Base-by-base conservation (phyloP, 2,329 filamentous ascomycete genomes). In the Fusarium sp. region DNA sequence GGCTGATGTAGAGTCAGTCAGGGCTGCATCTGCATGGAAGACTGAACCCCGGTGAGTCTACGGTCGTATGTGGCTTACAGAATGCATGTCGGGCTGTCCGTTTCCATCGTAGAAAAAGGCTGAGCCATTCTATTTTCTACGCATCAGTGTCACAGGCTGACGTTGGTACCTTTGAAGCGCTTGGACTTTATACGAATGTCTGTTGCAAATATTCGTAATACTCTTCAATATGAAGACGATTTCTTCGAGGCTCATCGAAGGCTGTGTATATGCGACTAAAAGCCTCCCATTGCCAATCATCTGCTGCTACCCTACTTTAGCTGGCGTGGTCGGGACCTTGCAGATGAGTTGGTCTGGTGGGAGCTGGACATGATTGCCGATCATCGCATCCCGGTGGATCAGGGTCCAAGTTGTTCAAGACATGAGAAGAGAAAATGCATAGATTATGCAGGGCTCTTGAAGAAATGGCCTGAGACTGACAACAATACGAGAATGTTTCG, bases 241-340 rank as follows among this genome's bases (percentile, higher is more conserved):
- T 54, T 53, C 21, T 50, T 62, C 28, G 60, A 55, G 55, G 61
- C 42, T 69, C 39, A 43, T 63, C 31, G n/a, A 46, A 44, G 37
- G 43, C 64, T 57, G 57, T 57, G 58, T 41, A 47, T 42, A 46
- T n/a, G 41, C 29, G 56, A 53, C 47, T 48, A 43, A 47, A 54
- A 44, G 26, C 43, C 57, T 42, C 54, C 39, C 35, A 60, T 60
- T 42, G 66, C 63, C 57, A 73, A 71, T 74, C 61, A 69, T 52
- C 41, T 63, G 53, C 53, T 68, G 58, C 57, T 57, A 66, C 60
- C 55, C 64, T 58, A 66, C 67, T 46, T 56, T 47, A 33, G 44
- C 63, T 55, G 61, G 56, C 52, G 50, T 37, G 54, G 63, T 65
- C 69, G 71, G 71, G 71, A 73, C 71, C 71, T 73, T 74, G 71